Percentiles rank a stretch among this genome's conserved stretches.
These are phyloP conservation scores for Penstemon eatonii DNA, from an alignment of 257 asterid genomes.

Conservation along the genomic window DNA sequence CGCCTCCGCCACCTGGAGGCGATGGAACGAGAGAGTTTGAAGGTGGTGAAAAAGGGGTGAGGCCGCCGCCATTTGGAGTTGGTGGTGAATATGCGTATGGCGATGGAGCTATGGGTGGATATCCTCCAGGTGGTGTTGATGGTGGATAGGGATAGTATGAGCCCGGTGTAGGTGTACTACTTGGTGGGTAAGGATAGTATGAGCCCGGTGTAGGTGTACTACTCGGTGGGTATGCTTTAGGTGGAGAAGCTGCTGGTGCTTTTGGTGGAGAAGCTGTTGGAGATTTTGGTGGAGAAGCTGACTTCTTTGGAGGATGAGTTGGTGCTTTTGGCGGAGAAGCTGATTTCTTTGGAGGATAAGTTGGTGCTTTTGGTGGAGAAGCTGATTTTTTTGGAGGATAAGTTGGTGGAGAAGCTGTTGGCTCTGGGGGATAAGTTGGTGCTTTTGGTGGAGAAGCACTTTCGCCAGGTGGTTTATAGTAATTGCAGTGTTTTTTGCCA, in stretches of 20 bases:
- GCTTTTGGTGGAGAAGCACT: slow-evolving; percentile 28
- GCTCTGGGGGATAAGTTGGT: slow-evolving; percentile 2
- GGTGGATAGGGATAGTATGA: slow-evolving; percentile 29
- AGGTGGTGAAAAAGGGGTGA: slow-evolving; percentile 40
- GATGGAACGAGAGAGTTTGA: slow-evolving; percentile 33
- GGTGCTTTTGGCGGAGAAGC: slow-evolving; percentile 24
- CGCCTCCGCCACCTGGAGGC: slow-evolving; percentile 43
- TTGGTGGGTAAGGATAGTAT: slow-evolving; percentile 35
- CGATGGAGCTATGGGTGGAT: slow-evolving; percentile 27
- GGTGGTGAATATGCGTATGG: slow-evolving; percentile 36
- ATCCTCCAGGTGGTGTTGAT: slow-evolving; percentile 21
- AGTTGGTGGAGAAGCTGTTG: slow-evolving; percentile 23
- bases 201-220: slow-evolving; percentile 15
- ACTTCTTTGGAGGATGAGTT: slow-evolving; percentile 17
- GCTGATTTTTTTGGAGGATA: slow-evolving; percentile 25
- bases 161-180: slow-evolving; percentile 4
- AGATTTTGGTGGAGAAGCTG: slow-evolving; percentile 9
- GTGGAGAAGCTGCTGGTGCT: slow-evolving; percentile 20
- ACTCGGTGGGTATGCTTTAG: slow-evolving; percentile 28
- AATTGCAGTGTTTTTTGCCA: slow-evolving; percentile 25
- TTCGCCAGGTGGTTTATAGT: slow-evolving; percentile 24
- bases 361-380: slow-evolving; percentile 4
- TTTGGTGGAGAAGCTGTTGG: slow-evolving; percentile 26
- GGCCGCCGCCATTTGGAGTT: slow-evolving; percentile 23
- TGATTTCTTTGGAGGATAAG: slow-evolving; percentile 10